Conservation (phyloP, 2,329 filamentous ascomycete genomes). For the Curvularia eragrostidis region DNA sequence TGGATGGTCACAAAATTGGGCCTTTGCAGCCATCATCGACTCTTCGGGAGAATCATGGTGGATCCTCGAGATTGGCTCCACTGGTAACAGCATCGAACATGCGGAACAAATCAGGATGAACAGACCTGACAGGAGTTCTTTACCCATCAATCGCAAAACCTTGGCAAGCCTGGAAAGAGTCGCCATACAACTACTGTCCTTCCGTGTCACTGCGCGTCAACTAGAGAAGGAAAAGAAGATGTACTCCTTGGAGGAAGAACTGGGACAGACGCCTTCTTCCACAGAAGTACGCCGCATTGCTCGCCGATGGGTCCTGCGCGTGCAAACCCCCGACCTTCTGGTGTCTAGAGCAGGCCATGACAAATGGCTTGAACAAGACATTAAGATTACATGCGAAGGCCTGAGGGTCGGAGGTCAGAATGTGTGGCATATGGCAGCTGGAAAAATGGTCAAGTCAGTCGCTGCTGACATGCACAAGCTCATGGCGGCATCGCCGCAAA, state of each 20-base stretch:
- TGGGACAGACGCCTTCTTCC: slow-evolving; percentile 19
- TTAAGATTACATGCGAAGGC: slow-evolving; percentile 44
- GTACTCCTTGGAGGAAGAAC: slow-evolving; percentile 28
- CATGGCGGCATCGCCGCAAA: slow-evolving; percentile 57
- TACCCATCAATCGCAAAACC: slow-evolving; percentile 34
- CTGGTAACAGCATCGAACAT: slow-evolving; percentile 32
- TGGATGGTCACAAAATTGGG: slow-evolving; percentile 77
- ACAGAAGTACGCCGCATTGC: slow-evolving; percentile 13
- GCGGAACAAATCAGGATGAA: slow-evolving; percentile 41
- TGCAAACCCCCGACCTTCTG: slow-evolving; percentile 41
- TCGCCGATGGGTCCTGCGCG: slow-evolving; percentile 39
- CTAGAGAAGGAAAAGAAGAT: slow-evolving; percentile 33
- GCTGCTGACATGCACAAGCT: slow-evolving; percentile 49
- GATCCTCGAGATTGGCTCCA: slow-evolving; percentile 40
- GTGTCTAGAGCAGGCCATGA: slow-evolving; percentile 26
- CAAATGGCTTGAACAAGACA: slow-evolving; percentile 38
- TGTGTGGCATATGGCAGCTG: slow-evolving; percentile 51
- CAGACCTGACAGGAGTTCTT: slow-evolving; percentile 26
- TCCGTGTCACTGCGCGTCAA: slow-evolving; percentile 36
- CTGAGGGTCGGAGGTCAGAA: slow-evolving; percentile 35
- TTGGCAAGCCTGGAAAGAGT: slow-evolving; percentile 48
- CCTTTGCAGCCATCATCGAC: slow-evolving; percentile 64
- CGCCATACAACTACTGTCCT: slow-evolving; percentile 47
- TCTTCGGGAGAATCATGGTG: slow-evolving; percentile 49
- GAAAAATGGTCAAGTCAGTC: slow-evolving; percentile 47